Evolutionary conservation across 2,329 filamentous ascomycete genomes (phyloP), one percentile per base, ranked within the genome.

Genomic region (Talaromyces funiculosus): DNA sequence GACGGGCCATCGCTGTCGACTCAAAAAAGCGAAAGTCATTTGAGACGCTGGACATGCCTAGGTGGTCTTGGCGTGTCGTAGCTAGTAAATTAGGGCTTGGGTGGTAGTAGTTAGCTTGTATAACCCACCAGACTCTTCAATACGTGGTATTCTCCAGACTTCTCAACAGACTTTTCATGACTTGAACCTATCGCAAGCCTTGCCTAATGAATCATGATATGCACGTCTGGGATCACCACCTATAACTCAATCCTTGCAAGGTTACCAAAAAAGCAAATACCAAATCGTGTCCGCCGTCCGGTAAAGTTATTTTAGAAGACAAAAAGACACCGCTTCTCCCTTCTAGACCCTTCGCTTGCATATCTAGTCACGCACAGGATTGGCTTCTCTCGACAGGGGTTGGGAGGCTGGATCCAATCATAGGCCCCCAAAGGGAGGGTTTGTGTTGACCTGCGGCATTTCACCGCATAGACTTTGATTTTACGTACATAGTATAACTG

Each of bases 311-410:
- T n/a, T 49, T 29, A 57, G 37, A 18, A 14, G 38, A 38, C 38
- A 2, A 31, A 40, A 49, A 10, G 53, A 57, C 60, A 61, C 60
- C 60, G 60, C 60, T 54, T 31, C 57, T 58, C 20, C 38, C 38
- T 61, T 58, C 55, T 53, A 58, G 55, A 58, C 22, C 20, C 26
- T 61, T 61, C 60, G 47, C 12, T 26, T 58, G 60, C 60, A 61
- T 58, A 22, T 26, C 16, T 24, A 57, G 37, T n/a, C 29, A 26
- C 20, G 9, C 14, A 43, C 16, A 26, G 40, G 45, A 61, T 61
- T 61, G 60, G 60, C 26, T 45, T 31, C 18, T 18, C 24, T 9
- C 38, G 49, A 57, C 60, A 53, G 37, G 45, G 33, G 40, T 35
- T 20, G 31, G 14, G 31, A 7, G 37, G 31, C 9, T n/a, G 40